A percentile compares a stretch with the other conserved stretches of the same genome.
phyloP scores from a whole-genome alignment of 192 early-diverging fungal genomes.

The Gigaspora rosea region DNA sequence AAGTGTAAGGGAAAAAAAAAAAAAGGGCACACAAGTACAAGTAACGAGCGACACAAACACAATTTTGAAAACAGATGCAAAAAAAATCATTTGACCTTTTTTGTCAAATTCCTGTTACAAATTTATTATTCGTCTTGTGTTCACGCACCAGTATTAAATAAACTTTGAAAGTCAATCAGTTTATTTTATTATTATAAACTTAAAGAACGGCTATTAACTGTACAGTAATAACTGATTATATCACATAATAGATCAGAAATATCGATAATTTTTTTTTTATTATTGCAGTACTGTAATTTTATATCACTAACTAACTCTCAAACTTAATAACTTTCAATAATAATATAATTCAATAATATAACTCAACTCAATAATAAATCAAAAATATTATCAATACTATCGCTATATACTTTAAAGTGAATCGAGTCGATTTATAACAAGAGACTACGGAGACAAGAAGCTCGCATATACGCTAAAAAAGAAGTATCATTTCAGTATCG shows the following conservation, averaged over 20 bases:
- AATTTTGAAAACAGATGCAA: slow-evolving; percentile 1
- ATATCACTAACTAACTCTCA: too few relatives aligned
- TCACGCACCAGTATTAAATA: not conserved
- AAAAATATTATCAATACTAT: too few relatives aligned
- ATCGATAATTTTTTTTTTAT: too few relatives aligned
- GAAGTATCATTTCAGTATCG: not conserved
- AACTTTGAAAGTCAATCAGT: not conserved
- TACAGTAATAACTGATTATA: too few relatives aligned
- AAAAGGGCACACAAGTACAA: not conserved
- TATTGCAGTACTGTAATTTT: too few relatives aligned
- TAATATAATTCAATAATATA: too few relatives aligned
- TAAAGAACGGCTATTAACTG: too few relatives aligned
- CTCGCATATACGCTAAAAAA: not conserved
- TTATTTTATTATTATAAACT: not conserved
- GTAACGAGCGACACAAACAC: not conserved
- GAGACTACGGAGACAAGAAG: not conserved
- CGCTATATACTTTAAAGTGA: too few relatives aligned
- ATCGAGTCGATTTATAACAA: not conserved
- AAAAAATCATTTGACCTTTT: slow-evolving; percentile 24
- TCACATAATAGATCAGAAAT: too few relatives aligned
- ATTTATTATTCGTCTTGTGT: not conserved
- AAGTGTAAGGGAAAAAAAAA: slow-evolving; percentile 5
- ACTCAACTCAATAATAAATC: too few relatives aligned
- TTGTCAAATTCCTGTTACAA: slow-evolving; percentile 2
- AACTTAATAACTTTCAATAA: too few relatives aligned